Evolutionary conservation across 495 filamentous ascomycete species (phyloP), one percentile per base, ranked within the genome.

Genomic region (Podospora pseudopauciseta): DNA sequence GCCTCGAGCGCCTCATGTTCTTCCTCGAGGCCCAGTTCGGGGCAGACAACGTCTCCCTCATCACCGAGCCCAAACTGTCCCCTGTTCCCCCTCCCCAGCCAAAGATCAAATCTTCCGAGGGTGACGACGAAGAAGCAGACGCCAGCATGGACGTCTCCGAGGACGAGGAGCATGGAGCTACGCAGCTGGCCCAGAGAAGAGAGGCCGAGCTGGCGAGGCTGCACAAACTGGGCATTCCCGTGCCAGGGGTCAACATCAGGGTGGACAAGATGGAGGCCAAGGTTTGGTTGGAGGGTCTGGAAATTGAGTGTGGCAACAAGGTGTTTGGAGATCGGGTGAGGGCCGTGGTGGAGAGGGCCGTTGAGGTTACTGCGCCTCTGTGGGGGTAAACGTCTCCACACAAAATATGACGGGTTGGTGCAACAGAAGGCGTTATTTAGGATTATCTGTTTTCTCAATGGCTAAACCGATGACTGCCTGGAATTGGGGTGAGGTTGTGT

Each of bases 21-120:
- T 97, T 98, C 83, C 90, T 99, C 27, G 96, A 99, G 80, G 91
- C 93, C 2, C 95, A 99, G 75, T 99, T 99, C 73, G 96, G 95
- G 56, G 83, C 86, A 20, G 86, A 92, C 61, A 88, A 91, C 70
- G 80, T 92, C 18, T 79, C 83, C 0, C 93, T 93, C 0, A 89
- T 98, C 71, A 83, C 87, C 27, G 83, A 84, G 0, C 92, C 92
- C 4, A 88, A 88, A 63, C 72, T 89, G 3, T 72, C 63, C 5
- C 74, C 67, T 0, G 53, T 44, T 1, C n/a, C 60, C 5, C 72
- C 65, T 4, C 62, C 63, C 15, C 62, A 65, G 68, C n/a, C 72
- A 74, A 65, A 49, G 34, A 39, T 71, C 75, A 15, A 61, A 77
- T 28, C 19, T 27, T 44, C 71, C 67, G 26, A 67, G 54, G 39